phyloP scores from a whole-genome alignment of 2,329 filamentous ascomycete species.

The Aspergillus latus region DNA sequence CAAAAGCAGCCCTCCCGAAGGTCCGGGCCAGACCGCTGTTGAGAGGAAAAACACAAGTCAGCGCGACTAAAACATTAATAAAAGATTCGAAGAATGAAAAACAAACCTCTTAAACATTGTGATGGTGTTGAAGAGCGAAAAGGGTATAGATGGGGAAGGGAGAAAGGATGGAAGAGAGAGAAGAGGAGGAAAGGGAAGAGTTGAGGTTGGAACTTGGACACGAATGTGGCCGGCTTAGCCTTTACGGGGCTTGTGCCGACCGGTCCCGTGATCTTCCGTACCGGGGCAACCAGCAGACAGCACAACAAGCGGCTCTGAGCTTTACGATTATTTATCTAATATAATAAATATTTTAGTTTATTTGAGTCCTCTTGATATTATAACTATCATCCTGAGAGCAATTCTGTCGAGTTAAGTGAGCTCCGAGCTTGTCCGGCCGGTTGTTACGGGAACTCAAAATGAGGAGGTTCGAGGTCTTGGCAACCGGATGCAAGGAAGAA shows the following conservation, averaged over 20 bases:
- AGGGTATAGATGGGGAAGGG: constrained; percentile 35
- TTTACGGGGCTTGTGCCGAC: constrained; percentile 46
- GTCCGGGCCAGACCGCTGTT: constrained; percentile 65
- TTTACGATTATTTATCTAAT: neutral
- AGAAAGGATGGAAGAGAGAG: constrained; percentile 34
- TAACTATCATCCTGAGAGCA: neutral
- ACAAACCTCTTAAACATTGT: constrained; percentile 64
- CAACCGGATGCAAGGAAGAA: constrained; percentile 23
- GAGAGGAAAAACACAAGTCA: constrained; percentile 13
- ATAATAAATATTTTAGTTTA: neutral
- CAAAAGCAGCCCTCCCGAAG: constrained; percentile 60
- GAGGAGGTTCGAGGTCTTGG: constrained; percentile 24
- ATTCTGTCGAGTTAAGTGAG: neutral
- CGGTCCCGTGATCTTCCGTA: constrained; percentile 45
- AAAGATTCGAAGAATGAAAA: constrained; percentile 16
- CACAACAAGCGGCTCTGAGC: neutral
- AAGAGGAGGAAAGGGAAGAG: constrained; percentile 31
- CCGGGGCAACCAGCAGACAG: constrained; percentile 28
- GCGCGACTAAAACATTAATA: constrained; percentile 16
- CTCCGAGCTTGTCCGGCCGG: constrained; percentile 16
- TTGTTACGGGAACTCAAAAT: constrained; percentile 25
- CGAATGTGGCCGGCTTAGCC: constrained; percentile 37
- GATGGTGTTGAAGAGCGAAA: constrained; percentile 48
- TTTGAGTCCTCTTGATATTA: neutral
- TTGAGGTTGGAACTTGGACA: constrained; percentile 32